Evolutionary conservation across 495 filamentous ascomycete species (phyloP), one percentile per base, ranked within the genome.

Genomic region (Aspergillus nidulans): DNA sequence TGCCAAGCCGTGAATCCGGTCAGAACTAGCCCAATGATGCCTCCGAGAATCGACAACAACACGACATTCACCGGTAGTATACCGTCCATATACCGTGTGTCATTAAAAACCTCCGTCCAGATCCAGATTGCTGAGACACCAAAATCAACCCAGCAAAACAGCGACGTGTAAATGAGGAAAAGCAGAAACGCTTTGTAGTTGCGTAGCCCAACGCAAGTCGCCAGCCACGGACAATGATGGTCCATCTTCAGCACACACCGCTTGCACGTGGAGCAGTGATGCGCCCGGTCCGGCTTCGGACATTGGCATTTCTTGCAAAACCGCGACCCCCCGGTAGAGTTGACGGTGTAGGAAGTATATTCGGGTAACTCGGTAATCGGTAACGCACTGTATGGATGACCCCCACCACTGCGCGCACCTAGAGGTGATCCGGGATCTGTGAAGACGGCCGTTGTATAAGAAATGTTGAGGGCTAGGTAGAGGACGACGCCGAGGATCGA

Each of bases 201-300:
- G 62, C 83, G 80, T 53, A 98, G 72, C 21, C 95, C 95, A 43
- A 98, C 87, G 65, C 94, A 98, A 3, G 90, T 97, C 18, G 95
- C 94, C 44, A 97, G 79, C 94, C 94, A 98, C 6, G 94, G 94
- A 63, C 94, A 98, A 73, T 98, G 94, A 69, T 98, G 94, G 69
- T 98, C 94, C 94, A 98, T 98, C 73, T 97, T 97, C 65, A 97
- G 77, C 10, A 98, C 92, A 68, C 94, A 98, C 57, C 86, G 85
- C 52, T 85, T 83, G 70, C 94, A 98, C 13, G 90, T 89, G 12
- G 88, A 92, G 78, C 94, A 98, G 76, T 98, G 94, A 67, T 98
- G 94, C 30, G 95, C 84, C 25, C 94, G 92, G 71, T 97, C 95
- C 39, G 94, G 94, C 73, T 98, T 98, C 48, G 84, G 82, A 26